Conservation (phyloP, 192 early-diverging fungal genomes). For the Coemansia brasiliensis region DNA sequence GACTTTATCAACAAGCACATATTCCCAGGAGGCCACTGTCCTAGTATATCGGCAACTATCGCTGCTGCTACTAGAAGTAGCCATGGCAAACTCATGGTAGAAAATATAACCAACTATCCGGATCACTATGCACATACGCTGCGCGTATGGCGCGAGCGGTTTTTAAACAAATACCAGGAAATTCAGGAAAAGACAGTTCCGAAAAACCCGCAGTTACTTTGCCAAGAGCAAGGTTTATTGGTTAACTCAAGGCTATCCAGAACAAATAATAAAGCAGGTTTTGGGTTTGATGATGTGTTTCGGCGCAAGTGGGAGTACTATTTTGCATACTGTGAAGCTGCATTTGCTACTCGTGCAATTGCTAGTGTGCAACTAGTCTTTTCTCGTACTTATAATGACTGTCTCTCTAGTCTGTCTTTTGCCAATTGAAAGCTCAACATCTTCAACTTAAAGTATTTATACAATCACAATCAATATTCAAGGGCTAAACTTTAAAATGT, state of each 20-base stretch:
- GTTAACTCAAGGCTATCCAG: too few relatives aligned
- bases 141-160: slow-evolving; percentile 67
- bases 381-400: slow-evolving; percentile 33
- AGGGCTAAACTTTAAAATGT: slow-evolving; percentile 1
- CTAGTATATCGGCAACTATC: slow-evolving; percentile 61
- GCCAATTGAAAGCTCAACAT: neutral
- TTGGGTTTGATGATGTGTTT: slow-evolving; percentile 58
- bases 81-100: slow-evolving; percentile 59
- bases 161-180: slow-evolving; percentile 59
- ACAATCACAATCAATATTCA: neutral
- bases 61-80: slow-evolving; percentile 58
- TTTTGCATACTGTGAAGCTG: slow-evolving; percentile 76
- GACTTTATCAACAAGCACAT: slow-evolving; percentile 79
- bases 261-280: neutral
- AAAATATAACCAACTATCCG: slow-evolving; percentile 63
- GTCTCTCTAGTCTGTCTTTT: neutral
- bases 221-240: slow-evolving; percentile 10
- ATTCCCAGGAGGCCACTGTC: slow-evolving; percentile 74
- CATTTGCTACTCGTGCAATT: slow-evolving; percentile 62
- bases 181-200: slow-evolving; percentile 21
- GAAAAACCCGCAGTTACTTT: slow-evolving; percentile 25
- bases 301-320: slow-evolving; percentile 72
- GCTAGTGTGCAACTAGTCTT: slow-evolving; percentile 57
- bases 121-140: slow-evolving; percentile 71
- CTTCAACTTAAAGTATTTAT: neutral